These are phyloP conservation scores for Margaritispora aquatica DNA, from an alignment of 495 filamentous ascomycete species.

Conservation along the genomic window DNA sequence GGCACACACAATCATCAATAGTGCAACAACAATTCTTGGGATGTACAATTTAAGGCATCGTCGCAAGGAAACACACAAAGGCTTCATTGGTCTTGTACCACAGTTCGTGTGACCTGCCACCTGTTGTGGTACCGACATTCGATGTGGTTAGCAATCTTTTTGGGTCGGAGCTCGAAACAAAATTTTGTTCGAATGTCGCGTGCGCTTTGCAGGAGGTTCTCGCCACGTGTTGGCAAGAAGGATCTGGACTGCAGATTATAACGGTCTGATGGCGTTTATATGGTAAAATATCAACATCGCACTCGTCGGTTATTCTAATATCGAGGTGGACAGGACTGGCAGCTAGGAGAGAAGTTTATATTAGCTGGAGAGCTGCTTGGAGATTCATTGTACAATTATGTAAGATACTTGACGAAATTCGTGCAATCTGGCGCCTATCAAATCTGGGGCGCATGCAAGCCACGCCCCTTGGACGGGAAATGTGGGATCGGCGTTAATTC, in stretches of 20 bases:
- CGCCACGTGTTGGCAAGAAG: background rate
- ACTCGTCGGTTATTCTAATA: background rate
- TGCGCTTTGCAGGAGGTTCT: background rate
- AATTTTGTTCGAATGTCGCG: background rate
- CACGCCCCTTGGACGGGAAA: background rate
- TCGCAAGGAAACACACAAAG: conserved; percentile 1
- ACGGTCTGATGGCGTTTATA: too few relatives aligned
- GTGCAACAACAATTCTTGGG: background rate
- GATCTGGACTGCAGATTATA: too few relatives aligned
- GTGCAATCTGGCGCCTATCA: background rate
- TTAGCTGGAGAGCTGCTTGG: background rate
- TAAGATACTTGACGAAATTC: conserved; percentile 3
- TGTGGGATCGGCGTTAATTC: background rate
- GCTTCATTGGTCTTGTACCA: background rate
- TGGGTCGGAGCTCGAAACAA: too few relatives aligned
- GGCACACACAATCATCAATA: background rate
- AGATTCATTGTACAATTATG: conserved; percentile 5
- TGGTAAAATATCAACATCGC: too few relatives aligned
- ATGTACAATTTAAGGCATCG: background rate
- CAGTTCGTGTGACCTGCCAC: background rate
- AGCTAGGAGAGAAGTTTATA: background rate
- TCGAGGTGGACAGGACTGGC: background rate
- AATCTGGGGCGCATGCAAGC: conserved; percentile 1
- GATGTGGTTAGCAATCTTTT: background rate
- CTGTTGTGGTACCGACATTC: background rate